A percentile compares a stretch with the other conserved stretches of the same genome.
These are phyloP conservation scores for Sporothrix mexicana DNA, from an alignment of 2,329 filamentous ascomycete species.

Conservation along the genomic window DNA sequence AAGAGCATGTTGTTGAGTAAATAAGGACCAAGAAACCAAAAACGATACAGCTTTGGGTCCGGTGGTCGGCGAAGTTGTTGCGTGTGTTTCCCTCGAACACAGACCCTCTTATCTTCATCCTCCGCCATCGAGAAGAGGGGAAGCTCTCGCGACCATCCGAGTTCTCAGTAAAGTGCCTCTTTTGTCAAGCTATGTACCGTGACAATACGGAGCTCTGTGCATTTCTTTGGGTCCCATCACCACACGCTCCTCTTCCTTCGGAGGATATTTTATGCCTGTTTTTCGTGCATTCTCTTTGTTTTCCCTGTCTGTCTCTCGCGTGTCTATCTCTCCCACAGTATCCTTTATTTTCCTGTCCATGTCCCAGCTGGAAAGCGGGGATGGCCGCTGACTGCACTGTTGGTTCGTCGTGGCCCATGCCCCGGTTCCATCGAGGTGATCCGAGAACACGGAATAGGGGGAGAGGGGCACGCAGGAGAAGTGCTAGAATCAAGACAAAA, in stretches of 20 bases:
- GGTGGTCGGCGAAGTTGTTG: conserved; percentile 1
- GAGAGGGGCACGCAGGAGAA: conserved; percentile 10
- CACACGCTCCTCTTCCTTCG: background rate
- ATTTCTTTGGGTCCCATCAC: background rate
- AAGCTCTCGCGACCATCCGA: too few species aligned
- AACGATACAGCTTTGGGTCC: background rate
- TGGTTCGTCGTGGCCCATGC: conserved; percentile 6
- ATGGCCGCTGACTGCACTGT: background rate
- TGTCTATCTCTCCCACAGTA: background rate
- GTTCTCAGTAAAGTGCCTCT: too few species aligned
- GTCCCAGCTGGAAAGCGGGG: background rate
- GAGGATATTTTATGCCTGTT: conserved; percentile 22
- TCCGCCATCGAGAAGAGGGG: background rate
- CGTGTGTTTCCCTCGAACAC: background rate
- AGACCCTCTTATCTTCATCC: background rate
- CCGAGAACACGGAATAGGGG: conserved; percentile 31
- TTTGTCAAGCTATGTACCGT: background rate
- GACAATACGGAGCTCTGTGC: conserved; percentile 21
- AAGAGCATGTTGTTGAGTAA: background rate
- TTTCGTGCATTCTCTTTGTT: background rate
- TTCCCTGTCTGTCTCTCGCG: background rate
- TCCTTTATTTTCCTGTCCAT: background rate
- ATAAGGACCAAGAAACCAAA: background rate
- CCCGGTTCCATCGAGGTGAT: conserved; percentile 27
- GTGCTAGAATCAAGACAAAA: too few species aligned